Evolutionary conservation across 1,139 yeast species (phyloP).

Genomic region (Pichia sp.): DNA sequence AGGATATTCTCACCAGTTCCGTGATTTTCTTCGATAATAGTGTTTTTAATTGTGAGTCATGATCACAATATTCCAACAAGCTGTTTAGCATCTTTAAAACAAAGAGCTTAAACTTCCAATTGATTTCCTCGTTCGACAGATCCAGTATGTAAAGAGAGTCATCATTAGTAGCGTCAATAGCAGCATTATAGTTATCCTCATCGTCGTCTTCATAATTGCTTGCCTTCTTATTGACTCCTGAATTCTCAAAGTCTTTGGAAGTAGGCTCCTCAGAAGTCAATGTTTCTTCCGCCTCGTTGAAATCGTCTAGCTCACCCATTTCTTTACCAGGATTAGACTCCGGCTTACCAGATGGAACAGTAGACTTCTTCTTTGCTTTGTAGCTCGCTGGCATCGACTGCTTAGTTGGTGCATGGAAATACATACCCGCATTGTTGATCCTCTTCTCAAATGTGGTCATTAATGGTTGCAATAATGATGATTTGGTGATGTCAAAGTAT

Average conservation of each 20-base stretch:
- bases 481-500: conserved; percentile 31
- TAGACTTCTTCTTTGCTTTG: too few species aligned
- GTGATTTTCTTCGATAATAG: conserved; percentile 48
- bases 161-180: background rate
- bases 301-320: too few species aligned
- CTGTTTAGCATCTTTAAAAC: conserved; percentile 53
- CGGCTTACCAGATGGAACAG: too few species aligned
- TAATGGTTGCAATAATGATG: conserved; percentile 26
- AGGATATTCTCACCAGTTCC: conserved; percentile 75
- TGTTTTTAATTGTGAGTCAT: conserved; percentile 34
- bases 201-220: conserved; percentile 22
- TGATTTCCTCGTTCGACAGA: conserved; percentile 50
- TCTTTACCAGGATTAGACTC: too few species aligned
- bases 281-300: conserved; percentile 22
- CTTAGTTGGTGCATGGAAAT: conserved; percentile 15
- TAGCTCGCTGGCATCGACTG: background rate
- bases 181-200: conserved; percentile 1
- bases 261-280: conserved; percentile 16
- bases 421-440: conserved; percentile 25
- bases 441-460: conserved; percentile 21
- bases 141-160: conserved; percentile 25
- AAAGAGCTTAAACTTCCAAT: conserved; percentile 62
- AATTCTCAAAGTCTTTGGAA: background rate
- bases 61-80: conserved; percentile 38
- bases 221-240: conserved; percentile 11